Evolutionary conservation across 2,329 filamentous ascomycete species (phyloP).

Genomic region (Aspergillus thermomutatus): DNA sequence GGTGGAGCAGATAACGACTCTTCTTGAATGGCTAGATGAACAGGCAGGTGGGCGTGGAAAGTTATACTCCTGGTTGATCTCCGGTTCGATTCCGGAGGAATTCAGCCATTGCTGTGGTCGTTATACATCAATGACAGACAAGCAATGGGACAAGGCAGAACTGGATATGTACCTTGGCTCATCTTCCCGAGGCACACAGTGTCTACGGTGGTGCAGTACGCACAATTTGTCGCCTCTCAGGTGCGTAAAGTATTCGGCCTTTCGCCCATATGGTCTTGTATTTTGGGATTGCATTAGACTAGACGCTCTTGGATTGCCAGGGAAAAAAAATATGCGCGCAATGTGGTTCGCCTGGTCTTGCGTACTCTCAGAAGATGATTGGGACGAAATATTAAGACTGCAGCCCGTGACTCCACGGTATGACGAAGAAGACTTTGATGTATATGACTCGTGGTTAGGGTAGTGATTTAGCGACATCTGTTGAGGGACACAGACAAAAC

Average conservation of each 20-base stretch:
- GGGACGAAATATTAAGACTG: conserved; percentile 1
- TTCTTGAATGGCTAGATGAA: conserved; percentile 3
- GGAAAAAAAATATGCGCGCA: background rate
- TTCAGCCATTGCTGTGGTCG: background rate
- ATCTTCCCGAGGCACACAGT: background rate
- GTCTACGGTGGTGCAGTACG: background rate
- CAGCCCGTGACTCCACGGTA: background rate
- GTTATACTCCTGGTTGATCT: conserved; percentile 2
- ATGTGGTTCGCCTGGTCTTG: conserved; percentile 7
- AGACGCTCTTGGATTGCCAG: background rate
- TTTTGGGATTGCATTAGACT: background rate
- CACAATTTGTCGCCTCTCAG: background rate
- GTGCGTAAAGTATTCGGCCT: background rate
- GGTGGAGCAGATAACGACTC: conserved; percentile 2
- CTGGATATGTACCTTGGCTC: background rate
- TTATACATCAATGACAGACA: background rate
- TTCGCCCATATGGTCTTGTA: background rate
- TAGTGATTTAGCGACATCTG: too few relatives aligned
- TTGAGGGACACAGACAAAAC: too few relatives aligned
- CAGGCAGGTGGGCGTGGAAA: conserved; percentile 2
- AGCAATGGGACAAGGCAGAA: background rate
- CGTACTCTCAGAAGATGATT: conserved; percentile 3
- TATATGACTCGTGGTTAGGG: too few relatives aligned
- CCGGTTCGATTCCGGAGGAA: background rate
- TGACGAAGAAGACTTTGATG: too few relatives aligned